phyloP scores from a whole-genome alignment of 2,329 filamentous ascomycete genomes.

The Phialemonium atrogriseum region DNA sequence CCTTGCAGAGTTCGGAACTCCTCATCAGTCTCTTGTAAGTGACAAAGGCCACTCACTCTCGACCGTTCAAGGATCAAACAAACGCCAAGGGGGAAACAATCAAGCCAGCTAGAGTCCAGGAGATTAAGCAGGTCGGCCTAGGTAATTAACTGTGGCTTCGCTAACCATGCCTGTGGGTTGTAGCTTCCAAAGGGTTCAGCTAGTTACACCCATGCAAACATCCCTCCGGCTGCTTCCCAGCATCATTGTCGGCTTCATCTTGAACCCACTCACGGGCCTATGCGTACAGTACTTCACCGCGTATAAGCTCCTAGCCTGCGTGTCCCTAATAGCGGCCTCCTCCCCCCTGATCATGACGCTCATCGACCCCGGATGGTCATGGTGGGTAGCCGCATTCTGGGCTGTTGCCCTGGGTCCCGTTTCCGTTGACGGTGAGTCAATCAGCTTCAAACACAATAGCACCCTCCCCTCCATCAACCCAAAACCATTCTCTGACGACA shows the following conservation, averaged over 20 bases:
- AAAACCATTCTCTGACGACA: too few species aligned
- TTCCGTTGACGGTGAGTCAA: slow-evolving; percentile 22
- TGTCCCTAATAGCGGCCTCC: slow-evolving; percentile 25
- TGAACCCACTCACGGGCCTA: slow-evolving; percentile 26
- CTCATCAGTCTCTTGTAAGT: slow-evolving; percentile 42
- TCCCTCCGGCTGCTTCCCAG: slow-evolving; percentile 32
- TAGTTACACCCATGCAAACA: slow-evolving; percentile 26
- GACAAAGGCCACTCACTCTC: too few species aligned
- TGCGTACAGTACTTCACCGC: slow-evolving; percentile 24
- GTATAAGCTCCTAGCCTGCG: slow-evolving; percentile 19
- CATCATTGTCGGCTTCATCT: slow-evolving; percentile 22
- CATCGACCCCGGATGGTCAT: slow-evolving; percentile 31
- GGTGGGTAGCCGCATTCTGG: slow-evolving; percentile 32
- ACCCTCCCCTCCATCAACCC: too few species aligned
- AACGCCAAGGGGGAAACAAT: too few species aligned
- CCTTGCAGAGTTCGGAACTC: slow-evolving; percentile 37
- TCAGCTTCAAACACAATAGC: too few species aligned
- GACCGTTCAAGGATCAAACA: too few species aligned
- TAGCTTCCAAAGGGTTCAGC: slow-evolving; percentile 37
- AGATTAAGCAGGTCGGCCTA: too few species aligned
- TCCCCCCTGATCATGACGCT: slow-evolving; percentile 40
- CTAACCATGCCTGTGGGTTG: too few species aligned
- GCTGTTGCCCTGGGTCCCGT: slow-evolving; percentile 24
- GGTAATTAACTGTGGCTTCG: slow-evolving; percentile 30
- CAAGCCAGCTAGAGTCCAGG: too few species aligned